A percentile compares a stretch with the other conserved stretches of the same genome.
phyloP scores from a whole-genome alignment of 2,329 filamentous ascomycete species.

The Ceratocystis eucalypticola region DNA sequence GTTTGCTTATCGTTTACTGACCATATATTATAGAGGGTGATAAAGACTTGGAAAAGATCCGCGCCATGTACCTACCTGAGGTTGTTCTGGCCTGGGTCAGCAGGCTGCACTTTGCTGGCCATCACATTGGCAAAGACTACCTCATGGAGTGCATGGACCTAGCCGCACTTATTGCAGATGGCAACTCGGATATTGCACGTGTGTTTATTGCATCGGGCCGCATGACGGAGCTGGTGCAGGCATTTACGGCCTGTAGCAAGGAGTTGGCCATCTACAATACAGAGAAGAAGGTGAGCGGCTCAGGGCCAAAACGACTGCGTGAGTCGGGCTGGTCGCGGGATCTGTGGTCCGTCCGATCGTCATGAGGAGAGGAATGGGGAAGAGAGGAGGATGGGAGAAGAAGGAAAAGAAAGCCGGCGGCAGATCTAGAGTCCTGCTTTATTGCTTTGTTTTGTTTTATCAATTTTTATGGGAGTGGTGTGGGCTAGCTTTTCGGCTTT shows the following conservation, averaged over 20 bases:
- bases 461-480: slow-evolving; percentile 2
- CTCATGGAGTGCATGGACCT: slow-evolving; percentile 80
- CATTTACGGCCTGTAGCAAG: slow-evolving; percentile 65
- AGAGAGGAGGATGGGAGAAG: background rate
- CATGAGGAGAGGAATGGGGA: background rate
- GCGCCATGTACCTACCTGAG: slow-evolving; percentile 72
- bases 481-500: background rate
- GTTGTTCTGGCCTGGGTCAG: slow-evolving; percentile 71
- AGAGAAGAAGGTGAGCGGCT: slow-evolving; percentile 37
- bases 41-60: slow-evolving; percentile 49
- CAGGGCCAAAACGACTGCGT: slow-evolving; percentile 43
- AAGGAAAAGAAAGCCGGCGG: background rate
- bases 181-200: slow-evolving; percentile 50
- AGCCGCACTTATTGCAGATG: slow-evolving; percentile 58
- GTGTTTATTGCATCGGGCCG: slow-evolving; percentile 51
- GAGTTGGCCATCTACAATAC: slow-evolving; percentile 46
- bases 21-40: slow-evolving; percentile 38
- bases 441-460: slow-evolving; percentile 6
- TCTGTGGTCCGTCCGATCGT: slow-evolving; percentile 44
- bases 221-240: slow-evolving; percentile 63
- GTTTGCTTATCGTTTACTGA: background rate
- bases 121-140: slow-evolving; percentile 58
- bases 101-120: slow-evolving; percentile 66
- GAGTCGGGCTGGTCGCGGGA: slow-evolving; percentile 51
- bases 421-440: background rate